Base-by-base conservation (phyloP, 2,329 filamentous ascomycete species). In the Neofusicoccum cordaticola region DNA sequence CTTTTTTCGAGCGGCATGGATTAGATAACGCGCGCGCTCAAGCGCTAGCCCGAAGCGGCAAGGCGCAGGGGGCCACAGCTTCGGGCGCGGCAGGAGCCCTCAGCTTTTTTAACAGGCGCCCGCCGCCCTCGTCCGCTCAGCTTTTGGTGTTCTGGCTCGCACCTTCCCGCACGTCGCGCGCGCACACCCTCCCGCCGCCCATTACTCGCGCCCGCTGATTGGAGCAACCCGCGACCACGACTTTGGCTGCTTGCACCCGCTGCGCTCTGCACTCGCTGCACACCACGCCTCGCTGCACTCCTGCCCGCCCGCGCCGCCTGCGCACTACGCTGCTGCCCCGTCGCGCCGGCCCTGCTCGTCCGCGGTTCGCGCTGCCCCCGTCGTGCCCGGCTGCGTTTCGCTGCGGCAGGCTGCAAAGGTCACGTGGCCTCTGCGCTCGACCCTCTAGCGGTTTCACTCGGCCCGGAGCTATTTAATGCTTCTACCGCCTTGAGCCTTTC, bases 391-490 rank as follows among this genome's bases (percentile, higher is more conserved):
- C 42, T 58, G 27, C 8, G 27, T 47, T 47, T 31, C 37, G 56
- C 31, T 44, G 56, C 42, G 27, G n/a, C 9, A 47, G 41, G 27
- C 56, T 47, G 53, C 56, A 47, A 47, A 47, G 52, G 56, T 60
- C 56, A 60, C 56, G 48, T 47, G 41, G 31, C 50, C 39, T 34
- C 47, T 44, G 39, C 48, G 61, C 61, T 56, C 60, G 51, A 31
- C 62, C 50, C 51, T 47, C 41, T 64, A 56, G 51, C 50, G 50
- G 62, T 57, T 64, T 56, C 62, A 45, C 42, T 64, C 63, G 63
- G 63, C 52, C 52, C 63, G 63, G 53, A 58, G 44, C 45, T 64
- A 64, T 64, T 64, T 58, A 58, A 58, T 60, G 45, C 63, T 58
- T 57, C 51, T 48, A 47, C 62, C 50, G 50, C 62, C 50, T 64